These are phyloP conservation scores for Vickermania spadyakhi DNA, from an alignment of 208 protist species.

Conservation along the genomic window DNA sequence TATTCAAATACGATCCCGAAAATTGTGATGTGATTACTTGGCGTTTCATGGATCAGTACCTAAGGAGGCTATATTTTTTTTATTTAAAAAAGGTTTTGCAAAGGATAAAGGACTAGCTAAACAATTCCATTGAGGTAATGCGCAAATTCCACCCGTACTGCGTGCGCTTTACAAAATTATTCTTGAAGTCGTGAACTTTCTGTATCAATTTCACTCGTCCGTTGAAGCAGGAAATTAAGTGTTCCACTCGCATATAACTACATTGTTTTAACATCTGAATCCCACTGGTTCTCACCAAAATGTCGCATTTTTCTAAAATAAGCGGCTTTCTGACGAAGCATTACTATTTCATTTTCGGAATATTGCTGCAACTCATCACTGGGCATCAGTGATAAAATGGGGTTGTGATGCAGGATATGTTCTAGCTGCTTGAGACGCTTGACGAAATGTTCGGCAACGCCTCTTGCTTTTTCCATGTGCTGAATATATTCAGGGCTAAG, in stretches of 20 bases:
- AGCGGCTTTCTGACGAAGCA: slow-evolving; percentile 71
- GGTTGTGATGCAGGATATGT: slow-evolving; percentile 38
- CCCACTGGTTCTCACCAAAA: slow-evolving; percentile 62
- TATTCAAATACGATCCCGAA: slow-evolving; percentile 47
- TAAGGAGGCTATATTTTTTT: too few relatives aligned
- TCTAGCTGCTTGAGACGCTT: slow-evolving; percentile 41
- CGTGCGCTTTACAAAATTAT: too few relatives aligned
- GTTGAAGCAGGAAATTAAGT: too few relatives aligned
- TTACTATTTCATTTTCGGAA: slow-evolving; percentile 54
- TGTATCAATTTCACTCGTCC: too few relatives aligned
- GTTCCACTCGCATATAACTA: too few relatives aligned
- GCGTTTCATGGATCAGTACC: neutral
- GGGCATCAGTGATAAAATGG: slow-evolving; percentile 36
- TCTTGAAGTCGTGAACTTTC: too few relatives aligned
- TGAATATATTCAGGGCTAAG: slow-evolving; percentile 58
- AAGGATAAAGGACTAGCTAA: too few relatives aligned
- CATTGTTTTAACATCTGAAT: slow-evolving; percentile 69
- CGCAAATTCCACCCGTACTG: too few relatives aligned
- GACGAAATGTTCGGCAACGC: slow-evolving; percentile 41
- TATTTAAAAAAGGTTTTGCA: too few relatives aligned
- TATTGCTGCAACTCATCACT: slow-evolving; percentile 34
- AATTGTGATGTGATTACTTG: slow-evolving; percentile 23
- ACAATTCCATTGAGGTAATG: too few relatives aligned
- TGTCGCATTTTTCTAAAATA: slow-evolving; percentile 76
- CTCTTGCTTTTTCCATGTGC: slow-evolving; percentile 25